These are phyloP conservation scores for Daldinia grandis DNA, from an alignment of 495 filamentous ascomycete species.

Conservation along the genomic window DNA sequence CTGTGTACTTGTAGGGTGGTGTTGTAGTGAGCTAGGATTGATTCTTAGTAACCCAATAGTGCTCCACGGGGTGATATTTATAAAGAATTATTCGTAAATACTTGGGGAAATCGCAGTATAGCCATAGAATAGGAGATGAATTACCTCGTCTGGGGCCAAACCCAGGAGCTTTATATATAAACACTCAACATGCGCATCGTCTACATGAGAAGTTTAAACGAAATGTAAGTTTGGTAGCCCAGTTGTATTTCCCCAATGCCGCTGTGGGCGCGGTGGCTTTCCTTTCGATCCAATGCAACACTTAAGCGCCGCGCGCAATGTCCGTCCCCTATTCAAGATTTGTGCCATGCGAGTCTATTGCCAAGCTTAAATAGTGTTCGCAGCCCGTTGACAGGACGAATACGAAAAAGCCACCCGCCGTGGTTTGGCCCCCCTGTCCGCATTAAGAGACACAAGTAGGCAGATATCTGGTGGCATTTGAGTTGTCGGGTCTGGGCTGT, in stretches of 20 bases:
- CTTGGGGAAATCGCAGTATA: background rate
- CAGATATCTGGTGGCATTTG: constrained; percentile 19
- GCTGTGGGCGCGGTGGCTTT: constrained; percentile 12
- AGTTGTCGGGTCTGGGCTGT: constrained; percentile 9
- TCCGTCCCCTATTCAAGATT: background rate
- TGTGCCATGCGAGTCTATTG: constrained; percentile 11
- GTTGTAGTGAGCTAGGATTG: background rate
- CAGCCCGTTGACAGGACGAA: background rate
- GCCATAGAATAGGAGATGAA: background rate
- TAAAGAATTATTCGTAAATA: background rate
- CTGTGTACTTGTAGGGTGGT: background rate
- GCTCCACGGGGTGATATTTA: background rate
- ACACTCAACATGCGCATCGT: background rate
- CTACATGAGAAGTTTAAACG: constrained; percentile 1
- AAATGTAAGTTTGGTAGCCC: background rate
- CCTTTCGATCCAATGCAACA: constrained; percentile 29
- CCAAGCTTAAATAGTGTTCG: constrained; percentile 26
- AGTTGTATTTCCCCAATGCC: background rate
- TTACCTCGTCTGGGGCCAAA: background rate
- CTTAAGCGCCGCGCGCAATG: constrained; percentile 29
- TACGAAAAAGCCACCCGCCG: constrained; percentile 27
- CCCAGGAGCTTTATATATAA: constrained; percentile 1
- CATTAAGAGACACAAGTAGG: background rate
- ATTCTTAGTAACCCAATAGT: background rate
- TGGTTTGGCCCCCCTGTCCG: constrained; percentile 7